Conservation (phyloP, 352 stramenopile species). For the Globisporangium nagaii region DNA sequence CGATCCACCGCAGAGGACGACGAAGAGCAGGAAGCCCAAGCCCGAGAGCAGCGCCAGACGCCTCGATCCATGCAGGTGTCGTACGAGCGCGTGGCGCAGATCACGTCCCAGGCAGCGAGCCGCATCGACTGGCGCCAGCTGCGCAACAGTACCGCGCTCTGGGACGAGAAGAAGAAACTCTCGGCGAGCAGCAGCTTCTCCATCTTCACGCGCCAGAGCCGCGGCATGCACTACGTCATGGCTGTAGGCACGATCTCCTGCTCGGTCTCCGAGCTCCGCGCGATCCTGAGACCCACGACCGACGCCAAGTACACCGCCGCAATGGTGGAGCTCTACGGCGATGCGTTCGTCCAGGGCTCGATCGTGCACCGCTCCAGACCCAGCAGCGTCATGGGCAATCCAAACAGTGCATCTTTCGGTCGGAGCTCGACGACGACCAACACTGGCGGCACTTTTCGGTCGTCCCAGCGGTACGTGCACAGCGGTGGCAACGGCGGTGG, state of each 20-base stretch:
- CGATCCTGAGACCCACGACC: constrained; percentile 10
- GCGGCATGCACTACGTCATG: constrained; percentile 17
- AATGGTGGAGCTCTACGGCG: constrained; percentile 15
- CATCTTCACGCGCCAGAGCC: constrained; percentile 15
- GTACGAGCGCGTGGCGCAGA: constrained; percentile 8
- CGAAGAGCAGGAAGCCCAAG: not conserved
- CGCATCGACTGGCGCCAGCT: constrained; percentile 14
- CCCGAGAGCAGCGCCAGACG: no score
- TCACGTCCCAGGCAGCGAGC: constrained; percentile 3
- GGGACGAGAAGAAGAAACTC: constrained; percentile 12
- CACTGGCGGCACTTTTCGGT: not conserved
- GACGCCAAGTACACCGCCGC: constrained; percentile 2
- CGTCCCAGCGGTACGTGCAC: not conserved
- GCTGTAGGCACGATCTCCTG: constrained; percentile 11
- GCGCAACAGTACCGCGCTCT: constrained; percentile 13
- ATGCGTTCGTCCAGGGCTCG: constrained; percentile 13
- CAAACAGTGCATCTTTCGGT: not conserved
- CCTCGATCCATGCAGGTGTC: not conserved
- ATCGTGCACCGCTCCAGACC: constrained; percentile 6
- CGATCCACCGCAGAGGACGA: constrained; percentile 10
- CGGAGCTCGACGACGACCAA: not conserved
- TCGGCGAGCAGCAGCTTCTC: constrained; percentile 8
- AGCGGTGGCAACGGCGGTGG: no score
- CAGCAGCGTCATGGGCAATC: not conserved
- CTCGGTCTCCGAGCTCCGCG: constrained; percentile 11